Conservation (phyloP, 208 protist genomes). For the Kentomonas sorsogonicus region DNA sequence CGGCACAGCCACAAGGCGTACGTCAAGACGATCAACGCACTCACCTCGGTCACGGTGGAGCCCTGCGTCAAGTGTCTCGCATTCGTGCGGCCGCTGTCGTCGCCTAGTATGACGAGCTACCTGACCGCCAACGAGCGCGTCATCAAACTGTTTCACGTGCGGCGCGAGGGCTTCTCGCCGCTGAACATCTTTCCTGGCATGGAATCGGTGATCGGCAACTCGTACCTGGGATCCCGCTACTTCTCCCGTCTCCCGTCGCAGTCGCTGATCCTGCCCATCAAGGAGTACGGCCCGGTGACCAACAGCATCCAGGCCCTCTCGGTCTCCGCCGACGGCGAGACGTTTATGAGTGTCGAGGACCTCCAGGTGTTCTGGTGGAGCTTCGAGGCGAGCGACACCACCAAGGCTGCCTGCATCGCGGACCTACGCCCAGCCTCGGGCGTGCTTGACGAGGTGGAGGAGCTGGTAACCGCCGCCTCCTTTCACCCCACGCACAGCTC, state of each 20-base stretch:
- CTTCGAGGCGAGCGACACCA: constrained; percentile 61
- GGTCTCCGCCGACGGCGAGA: constrained; percentile 66
- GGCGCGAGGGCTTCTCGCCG: constrained; percentile 65
- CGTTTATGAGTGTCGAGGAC: constrained; percentile 85
- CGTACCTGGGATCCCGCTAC: constrained; percentile 48
- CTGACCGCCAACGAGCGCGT: constrained; percentile 81
- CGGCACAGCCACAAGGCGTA: constrained; percentile 82
- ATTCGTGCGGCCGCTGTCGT: constrained; percentile 57
- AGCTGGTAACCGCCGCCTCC: constrained; percentile 68
- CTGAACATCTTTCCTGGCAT: constrained; percentile 72
- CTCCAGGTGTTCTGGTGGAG: constrained; percentile 88
- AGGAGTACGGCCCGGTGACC: constrained; percentile 67
- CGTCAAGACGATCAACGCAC: constrained; percentile 74
- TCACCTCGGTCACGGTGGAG: constrained; percentile 74
- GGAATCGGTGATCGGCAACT: constrained; percentile 45
- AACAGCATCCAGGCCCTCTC: constrained; percentile 74
- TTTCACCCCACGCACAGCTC: constrained; percentile 83
- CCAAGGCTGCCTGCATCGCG: constrained; percentile 67
- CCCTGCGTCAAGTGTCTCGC: constrained; percentile 67
- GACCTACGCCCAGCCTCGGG: constrained; percentile 61
- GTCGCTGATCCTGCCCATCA: constrained; percentile 57
- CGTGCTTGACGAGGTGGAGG: constrained; percentile 68
- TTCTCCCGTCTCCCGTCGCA: constrained; percentile 58
- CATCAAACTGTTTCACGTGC: constrained; percentile 84
- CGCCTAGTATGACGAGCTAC: constrained; percentile 80